Evolutionary conservation across 1,139 yeast genomes (phyloP), one percentile per base, ranked within the genome.

Genomic region (Groenewaldozyma auringiensis): DNA sequence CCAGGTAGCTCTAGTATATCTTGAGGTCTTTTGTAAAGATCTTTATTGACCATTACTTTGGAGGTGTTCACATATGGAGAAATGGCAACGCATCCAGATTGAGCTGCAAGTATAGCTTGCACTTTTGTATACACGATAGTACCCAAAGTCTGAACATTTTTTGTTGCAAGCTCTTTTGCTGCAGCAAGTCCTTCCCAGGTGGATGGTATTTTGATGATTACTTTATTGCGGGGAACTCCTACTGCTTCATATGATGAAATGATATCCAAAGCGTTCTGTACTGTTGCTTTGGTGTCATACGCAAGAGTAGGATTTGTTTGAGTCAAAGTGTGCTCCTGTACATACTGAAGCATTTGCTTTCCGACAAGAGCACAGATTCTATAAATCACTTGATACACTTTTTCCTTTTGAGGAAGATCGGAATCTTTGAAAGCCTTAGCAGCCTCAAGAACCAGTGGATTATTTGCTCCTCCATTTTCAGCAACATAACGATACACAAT

Each of bases 171-270:
- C 21, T 41, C 47, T 38, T 53, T 53, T 14, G 60, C 64, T 13
- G 68, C 67, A 40, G 59, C 57, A 55, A 62, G 54, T 4, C 62
- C 47, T 45, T 60, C 64, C 58, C 57, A 63, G 11, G 64, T 54
- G 38, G 63, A 53, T 21, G 66, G 64, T 39, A 64, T 47, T 46
- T 64, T 64, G 52, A 64, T 61, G 42, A 64, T 59, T 34, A 64
- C 62, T 41, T 50, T 52, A 18, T 55, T 50, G 41, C 53, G 56
- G 40, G 57, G 54, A 16, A 64, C 59, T 2, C 67, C 67, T 3
- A 62, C 33, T 14, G 52, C 61, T 33, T 54, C 61, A 45, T 58
- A 64, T 4, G 63, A 64, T 2, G 48, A 48, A 34, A 63, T 60
- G 37, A 63, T 52, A 2, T 41, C 52, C 18, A 47, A 46, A 3